These are phyloP conservation scores for Trichoderma erinaceum DNA, from an alignment of 495 filamentous ascomycete genomes.

Conservation along the genomic window DNA sequence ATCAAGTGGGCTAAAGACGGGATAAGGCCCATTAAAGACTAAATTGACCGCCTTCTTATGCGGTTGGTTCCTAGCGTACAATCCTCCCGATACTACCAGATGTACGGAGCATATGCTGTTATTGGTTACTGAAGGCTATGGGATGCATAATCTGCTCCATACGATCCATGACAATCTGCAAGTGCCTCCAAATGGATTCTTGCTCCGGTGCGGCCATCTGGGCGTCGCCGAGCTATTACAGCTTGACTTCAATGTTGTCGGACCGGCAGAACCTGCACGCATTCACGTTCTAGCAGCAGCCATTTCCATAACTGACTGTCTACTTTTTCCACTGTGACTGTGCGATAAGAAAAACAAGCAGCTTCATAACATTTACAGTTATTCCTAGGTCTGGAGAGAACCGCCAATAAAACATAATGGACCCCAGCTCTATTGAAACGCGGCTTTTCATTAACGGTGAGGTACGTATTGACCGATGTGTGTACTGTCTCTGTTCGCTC, in stretches of 20 bases:
- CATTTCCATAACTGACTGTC: too few relatives aligned
- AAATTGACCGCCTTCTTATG: background rate
- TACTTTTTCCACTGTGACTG: background rate
- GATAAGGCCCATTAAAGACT: background rate
- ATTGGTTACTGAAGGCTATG: too few relatives aligned
- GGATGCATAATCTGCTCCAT: too few relatives aligned
- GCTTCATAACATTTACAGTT: background rate
- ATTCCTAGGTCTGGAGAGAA: background rate
- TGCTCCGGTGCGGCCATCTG: too few relatives aligned
- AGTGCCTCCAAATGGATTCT: too few relatives aligned
- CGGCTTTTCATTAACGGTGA: slow-evolving; percentile 36
- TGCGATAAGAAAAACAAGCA: background rate
- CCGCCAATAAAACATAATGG: background rate
- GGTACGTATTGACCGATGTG: slow-evolving; percentile 19
- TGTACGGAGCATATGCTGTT: too few relatives aligned
- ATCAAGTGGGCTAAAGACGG: background rate
- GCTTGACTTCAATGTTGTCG: too few relatives aligned
- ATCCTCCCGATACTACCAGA: background rate
- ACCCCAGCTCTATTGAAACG: background rate
- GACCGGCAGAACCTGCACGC: too few relatives aligned
- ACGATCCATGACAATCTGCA: too few relatives aligned
- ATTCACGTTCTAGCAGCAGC: too few relatives aligned
- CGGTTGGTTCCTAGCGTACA: background rate
- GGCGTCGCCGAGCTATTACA: too few relatives aligned
- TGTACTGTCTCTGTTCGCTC: background rate